Conservation (phyloP, 441 rosid genomes). For the Populus hybrid region DNA sequence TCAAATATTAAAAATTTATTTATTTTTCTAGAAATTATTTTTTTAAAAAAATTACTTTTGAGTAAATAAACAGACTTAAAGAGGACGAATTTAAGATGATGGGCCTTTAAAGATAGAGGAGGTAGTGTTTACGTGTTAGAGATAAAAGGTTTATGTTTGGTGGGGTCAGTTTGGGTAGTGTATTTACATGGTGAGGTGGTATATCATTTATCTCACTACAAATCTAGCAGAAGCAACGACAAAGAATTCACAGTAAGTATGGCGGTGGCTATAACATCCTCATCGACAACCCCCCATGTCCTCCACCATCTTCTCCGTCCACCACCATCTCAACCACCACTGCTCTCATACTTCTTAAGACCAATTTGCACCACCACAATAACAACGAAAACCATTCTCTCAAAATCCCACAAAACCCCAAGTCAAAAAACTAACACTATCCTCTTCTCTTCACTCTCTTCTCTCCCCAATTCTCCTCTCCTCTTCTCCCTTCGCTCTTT, state of each 20-base stretch:
- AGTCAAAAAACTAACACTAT: neutral
- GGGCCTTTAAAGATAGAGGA: no score
- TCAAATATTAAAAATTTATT: no score
- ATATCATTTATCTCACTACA: neutral
- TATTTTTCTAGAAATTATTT: no score
- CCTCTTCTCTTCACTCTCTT: conserved; percentile 18
- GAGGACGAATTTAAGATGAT: no score
- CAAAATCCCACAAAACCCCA: conserved; percentile 2
- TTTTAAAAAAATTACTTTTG: no score
- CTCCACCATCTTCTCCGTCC: conserved; percentile 22
- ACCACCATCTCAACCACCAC: conserved; percentile 19
- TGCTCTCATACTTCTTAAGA: neutral
- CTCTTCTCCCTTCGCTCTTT: conserved; percentile 15
- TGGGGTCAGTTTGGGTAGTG: no score
- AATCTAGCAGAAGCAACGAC: neutral
- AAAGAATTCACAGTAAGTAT: neutral
- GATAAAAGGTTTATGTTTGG: no score
- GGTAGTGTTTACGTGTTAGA: no score
- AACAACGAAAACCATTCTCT: conserved; percentile 9
- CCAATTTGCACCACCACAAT: neutral
- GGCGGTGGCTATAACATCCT: neutral
- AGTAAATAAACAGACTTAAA: no score
- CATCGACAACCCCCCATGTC: conserved; percentile 21
- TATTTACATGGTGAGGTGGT: neutral
- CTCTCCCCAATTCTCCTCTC: conserved; percentile 17